These are phyloP conservation scores for Saccharomycopsis capsularis DNA, from an alignment of 805 yeast genomes.

Conservation along the genomic window DNA sequence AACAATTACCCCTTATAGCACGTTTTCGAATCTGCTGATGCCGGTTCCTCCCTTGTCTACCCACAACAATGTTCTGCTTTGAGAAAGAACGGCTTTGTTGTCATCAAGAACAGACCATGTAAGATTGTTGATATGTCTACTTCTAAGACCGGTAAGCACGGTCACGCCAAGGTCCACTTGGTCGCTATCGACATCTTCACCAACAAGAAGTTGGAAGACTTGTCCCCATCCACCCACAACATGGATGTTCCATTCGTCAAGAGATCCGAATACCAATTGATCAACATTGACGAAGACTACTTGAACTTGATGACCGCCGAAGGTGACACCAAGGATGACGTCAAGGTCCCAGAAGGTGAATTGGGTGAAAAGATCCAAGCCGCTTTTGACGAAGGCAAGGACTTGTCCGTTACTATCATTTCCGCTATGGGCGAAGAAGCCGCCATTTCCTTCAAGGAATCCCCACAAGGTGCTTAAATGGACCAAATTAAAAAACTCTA, in stretches of 20 bases:
- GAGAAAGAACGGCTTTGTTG: slow-evolving; percentile 99
- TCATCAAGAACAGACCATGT: slow-evolving; percentile 98
- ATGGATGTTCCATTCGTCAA: slow-evolving; percentile 98
- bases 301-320: slow-evolving; percentile 93
- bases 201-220: slow-evolving; percentile 98
- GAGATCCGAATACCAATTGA: slow-evolving; percentile 94
- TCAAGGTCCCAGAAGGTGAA: slow-evolving; percentile 96
- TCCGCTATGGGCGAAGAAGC: slow-evolving; percentile 99
- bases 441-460: slow-evolving; percentile 97
- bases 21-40: slow-evolving; percentile 95
- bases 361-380: slow-evolving; percentile 87
- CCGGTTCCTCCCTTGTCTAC: slow-evolving; percentile 97
- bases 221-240: slow-evolving; percentile 99
- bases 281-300: slow-evolving; percentile 98
- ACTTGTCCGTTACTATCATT: slow-evolving; percentile 91
- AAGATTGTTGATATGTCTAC: slow-evolving; percentile 99
- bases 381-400: slow-evolving; percentile 98
- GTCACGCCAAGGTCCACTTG: slow-evolving; percentile 99
- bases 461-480: too few species aligned
- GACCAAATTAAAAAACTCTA: too few species aligned
- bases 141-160: slow-evolving; percentile 99
- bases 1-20: slow-evolving; percentile 42
- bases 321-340: slow-evolving; percentile 99
- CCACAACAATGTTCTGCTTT: slow-evolving; percentile 99
- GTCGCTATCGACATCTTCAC: slow-evolving; percentile 99